Evolutionary conservation across 2,329 filamentous ascomycete genomes (phyloP).

Genomic region (Penicillium concentricum): DNA sequence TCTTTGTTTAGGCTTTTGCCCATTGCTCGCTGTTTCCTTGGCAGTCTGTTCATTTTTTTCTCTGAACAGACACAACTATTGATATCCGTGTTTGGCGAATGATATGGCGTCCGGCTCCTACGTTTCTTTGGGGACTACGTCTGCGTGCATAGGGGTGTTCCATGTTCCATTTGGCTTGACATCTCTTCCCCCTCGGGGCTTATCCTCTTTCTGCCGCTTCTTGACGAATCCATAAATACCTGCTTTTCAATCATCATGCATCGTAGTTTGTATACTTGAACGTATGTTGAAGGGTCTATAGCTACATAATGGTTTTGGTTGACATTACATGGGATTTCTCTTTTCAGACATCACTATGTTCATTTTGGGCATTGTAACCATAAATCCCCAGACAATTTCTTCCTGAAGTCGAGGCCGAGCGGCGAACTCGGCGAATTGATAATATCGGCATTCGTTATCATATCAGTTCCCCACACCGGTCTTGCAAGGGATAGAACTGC

Average conservation of each 20-base stretch:
- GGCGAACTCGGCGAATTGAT: slow-evolving; percentile 22
- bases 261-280: background rate
- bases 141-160: slow-evolving; percentile 22
- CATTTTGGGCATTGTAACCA: too few species aligned
- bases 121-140: slow-evolving; percentile 23
- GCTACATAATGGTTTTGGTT: background rate
- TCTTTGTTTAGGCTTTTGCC: slow-evolving; percentile 15
- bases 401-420: background rate
- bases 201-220: slow-evolving; percentile 20
- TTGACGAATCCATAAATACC: slow-evolving; percentile 27
- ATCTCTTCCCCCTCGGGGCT: slow-evolving; percentile 13
- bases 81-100: slow-evolving; percentile 40
- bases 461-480: slow-evolving; percentile 18
- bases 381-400: background rate
- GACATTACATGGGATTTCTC: background rate
- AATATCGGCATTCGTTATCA: slow-evolving; percentile 16
- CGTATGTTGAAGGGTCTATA: background rate
- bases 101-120: slow-evolving; percentile 33
- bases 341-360: too few species aligned
- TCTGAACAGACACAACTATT: slow-evolving; percentile 21
- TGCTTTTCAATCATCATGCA: slow-evolving; percentile 5
- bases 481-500: slow-evolving; percentile 8
- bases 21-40: slow-evolving; percentile 11
- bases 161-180: slow-evolving; percentile 14
- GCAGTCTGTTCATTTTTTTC: slow-evolving; percentile 9